Conservation (phyloP, 495 filamentous ascomycete species). For the Lasiosphaeris hirsuta region DNA sequence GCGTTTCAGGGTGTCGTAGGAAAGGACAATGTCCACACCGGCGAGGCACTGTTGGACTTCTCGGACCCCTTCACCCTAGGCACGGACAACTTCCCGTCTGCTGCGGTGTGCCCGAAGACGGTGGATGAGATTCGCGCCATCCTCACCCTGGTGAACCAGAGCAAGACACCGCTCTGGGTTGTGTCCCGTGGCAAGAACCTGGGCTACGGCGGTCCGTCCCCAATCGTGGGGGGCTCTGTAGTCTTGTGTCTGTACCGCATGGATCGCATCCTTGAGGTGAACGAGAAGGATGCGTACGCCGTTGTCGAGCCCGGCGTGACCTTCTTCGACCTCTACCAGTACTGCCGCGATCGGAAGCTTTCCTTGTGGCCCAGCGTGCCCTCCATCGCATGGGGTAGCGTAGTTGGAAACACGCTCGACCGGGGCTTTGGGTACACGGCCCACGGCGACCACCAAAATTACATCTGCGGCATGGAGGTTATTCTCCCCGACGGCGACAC, state of each 20-base stretch:
- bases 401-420: conserved; percentile 51
- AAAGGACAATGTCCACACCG: too few relatives aligned
- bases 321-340: conserved; percentile 50
- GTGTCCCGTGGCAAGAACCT: conserved; percentile 6
- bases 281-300: conserved; percentile 48
- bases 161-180: not conserved
- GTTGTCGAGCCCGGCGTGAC: conserved; percentile 55
- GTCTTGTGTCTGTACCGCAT: conserved; percentile 52
- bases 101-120: not conserved
- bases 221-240: conserved; percentile 46
- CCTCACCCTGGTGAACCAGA: conserved; percentile 23
- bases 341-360: conserved; percentile 40
- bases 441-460: conserved; percentile 46
- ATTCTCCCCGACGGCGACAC: conserved; percentile 46
- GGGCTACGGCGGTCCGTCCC: conserved; percentile 53
- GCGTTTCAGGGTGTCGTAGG: too few relatives aligned
- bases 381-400: conserved; percentile 52
- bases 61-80: too few relatives aligned
- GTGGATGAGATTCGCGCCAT: not conserved
- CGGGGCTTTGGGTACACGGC: conserved; percentile 42
- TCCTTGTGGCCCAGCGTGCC: conserved; percentile 50
- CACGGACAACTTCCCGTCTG: too few relatives aligned
- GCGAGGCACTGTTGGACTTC: too few relatives aligned
- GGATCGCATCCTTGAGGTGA: conserved; percentile 52
- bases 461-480: conserved; percentile 46